These are phyloP conservation scores for Lachnellula willkommii DNA, from an alignment of 2,329 filamentous ascomycete species.

Conservation along the genomic window DNA sequence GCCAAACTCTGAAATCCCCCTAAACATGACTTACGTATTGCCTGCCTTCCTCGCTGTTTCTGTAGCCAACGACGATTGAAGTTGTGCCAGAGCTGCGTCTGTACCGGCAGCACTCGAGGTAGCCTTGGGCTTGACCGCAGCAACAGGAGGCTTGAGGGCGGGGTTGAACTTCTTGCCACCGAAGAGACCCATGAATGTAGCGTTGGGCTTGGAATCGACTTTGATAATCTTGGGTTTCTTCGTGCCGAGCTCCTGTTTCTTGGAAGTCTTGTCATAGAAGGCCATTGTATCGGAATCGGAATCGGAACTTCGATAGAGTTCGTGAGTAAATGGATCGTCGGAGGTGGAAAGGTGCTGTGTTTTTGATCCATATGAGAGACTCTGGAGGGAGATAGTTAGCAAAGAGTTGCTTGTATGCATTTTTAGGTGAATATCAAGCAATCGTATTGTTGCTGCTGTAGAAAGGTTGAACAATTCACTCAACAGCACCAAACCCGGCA, in stretches of 20 bases:
- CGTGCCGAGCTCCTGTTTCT: conserved; percentile 7
- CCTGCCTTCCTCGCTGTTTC: conserved; percentile 41
- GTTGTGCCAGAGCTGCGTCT: conserved; percentile 46
- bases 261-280: conserved; percentile 16
- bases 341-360: conserved; percentile 43
- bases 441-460: conserved; percentile 1
- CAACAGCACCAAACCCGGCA: not conserved
- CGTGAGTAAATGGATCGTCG: conserved; percentile 45
- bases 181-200: not conserved
- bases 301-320: conserved; percentile 50
- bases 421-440: conserved; percentile 4
- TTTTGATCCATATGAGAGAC: conserved; percentile 48
- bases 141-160: not conserved
- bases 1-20: conserved; percentile 19
- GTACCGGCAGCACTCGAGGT: conserved; percentile 34
- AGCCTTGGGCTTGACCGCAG: conserved; percentile 3
- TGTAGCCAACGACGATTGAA: conserved; percentile 42
- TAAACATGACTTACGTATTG: conserved; percentile 38
- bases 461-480: not conserved
- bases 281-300: conserved; percentile 50
- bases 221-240: not conserved
- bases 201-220: not conserved
- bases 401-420: conserved; percentile 2
- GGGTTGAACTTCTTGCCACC: conserved; percentile 2
- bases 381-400: conserved; percentile 36